phyloP scores from a whole-genome alignment of 2,329 filamentous ascomycete species.

The Rutstroemia sp. region DNA sequence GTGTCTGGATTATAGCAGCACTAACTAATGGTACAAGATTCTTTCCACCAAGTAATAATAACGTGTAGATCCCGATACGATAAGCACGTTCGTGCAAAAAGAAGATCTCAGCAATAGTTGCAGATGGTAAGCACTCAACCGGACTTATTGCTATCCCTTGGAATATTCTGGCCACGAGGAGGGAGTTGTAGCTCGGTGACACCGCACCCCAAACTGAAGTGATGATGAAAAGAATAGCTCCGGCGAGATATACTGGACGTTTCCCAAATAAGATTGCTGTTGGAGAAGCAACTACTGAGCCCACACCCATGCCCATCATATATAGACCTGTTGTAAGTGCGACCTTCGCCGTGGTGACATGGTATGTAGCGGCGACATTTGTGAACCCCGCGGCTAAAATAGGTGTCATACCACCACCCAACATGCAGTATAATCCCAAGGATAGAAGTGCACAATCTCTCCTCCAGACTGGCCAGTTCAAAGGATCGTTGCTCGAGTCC shows the following conservation, averaged over 20 bases:
- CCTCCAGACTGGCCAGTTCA: constrained; percentile 84
- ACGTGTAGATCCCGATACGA: constrained; percentile 85
- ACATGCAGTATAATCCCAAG: constrained; percentile 85
- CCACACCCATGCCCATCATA: constrained; percentile 88
- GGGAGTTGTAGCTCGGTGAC: constrained; percentile 73
- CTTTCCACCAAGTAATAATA: constrained; percentile 83
- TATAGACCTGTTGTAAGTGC: constrained; percentile 85
- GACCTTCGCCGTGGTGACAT: constrained; percentile 63
- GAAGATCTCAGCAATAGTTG: constrained; percentile 93
- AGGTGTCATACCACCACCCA: constrained; percentile 89
- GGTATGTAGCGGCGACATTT: constrained; percentile 61
- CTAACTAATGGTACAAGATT: constrained; percentile 84
- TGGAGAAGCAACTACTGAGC: constrained; percentile 76
- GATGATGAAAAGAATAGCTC: constrained; percentile 68
- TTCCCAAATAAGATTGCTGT: constrained; percentile 91
- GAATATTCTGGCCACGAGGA: constrained; percentile 76
- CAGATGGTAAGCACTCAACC: constrained; percentile 86
- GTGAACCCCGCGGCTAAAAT: constrained; percentile 85
- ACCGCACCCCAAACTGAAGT: constrained; percentile 78
- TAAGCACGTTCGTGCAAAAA: constrained; percentile 92
- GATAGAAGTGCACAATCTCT: constrained; percentile 73
- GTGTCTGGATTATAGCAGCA: constrained; percentile 69
- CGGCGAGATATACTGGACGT: constrained; percentile 77
- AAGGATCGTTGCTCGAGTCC: constrained; percentile 79
- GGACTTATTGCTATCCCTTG: constrained; percentile 84